Percentiles rank a stretch among this genome's conserved stretches.
Evolutionary conservation across 2,329 filamentous ascomycete genomes (phyloP).

Genomic region (Thyridium curvatum): DNA sequence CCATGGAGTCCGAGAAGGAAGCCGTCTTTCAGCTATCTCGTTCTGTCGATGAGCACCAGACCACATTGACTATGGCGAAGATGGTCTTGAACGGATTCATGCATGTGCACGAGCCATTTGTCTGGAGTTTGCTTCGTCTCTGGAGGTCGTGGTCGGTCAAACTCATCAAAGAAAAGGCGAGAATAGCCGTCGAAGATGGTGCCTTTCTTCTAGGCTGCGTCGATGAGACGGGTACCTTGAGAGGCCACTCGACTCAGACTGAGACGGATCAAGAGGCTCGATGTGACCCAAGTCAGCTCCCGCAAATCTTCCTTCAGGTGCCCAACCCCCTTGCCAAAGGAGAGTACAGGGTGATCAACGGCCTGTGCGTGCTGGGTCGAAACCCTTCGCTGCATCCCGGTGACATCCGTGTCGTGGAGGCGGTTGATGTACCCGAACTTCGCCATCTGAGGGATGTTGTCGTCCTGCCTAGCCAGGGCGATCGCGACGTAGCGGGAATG

Average conservation of each 20-base stretch:
- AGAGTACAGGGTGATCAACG: constrained; percentile 59
- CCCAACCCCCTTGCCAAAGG: constrained; percentile 41
- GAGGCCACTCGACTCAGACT: constrained; percentile 52
- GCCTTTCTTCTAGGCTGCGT: constrained; percentile 85
- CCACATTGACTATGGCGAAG: constrained; percentile 64
- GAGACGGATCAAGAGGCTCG: constrained; percentile 30
- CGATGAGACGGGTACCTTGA: constrained; percentile 73
- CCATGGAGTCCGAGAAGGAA: constrained; percentile 57
- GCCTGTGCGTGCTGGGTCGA: constrained; percentile 76
- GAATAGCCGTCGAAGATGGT: constrained; percentile 73
- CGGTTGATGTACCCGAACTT: constrained; percentile 68
- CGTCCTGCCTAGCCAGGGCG: constrained; percentile 58
- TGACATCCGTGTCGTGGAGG: constrained; percentile 81
- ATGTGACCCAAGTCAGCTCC: constrained; percentile 45
- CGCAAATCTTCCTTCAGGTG: constrained; percentile 87
- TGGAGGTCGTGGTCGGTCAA: constrained; percentile 91
- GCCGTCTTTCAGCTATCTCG: constrained; percentile 65
- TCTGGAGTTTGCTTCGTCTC: constrained; percentile 68
- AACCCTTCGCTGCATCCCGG: constrained; percentile 94
- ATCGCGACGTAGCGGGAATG: constrained; percentile 77
- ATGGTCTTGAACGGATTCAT: constrained; percentile 81
- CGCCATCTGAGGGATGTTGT: constrained; percentile 78
- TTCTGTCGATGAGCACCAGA: constrained; percentile 81
- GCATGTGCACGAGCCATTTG: constrained; percentile 67
- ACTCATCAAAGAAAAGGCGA: constrained; percentile 85